Conservation (phyloP, 1,284 basidiomycete species). For the Retiboletus fuscus region DNA sequence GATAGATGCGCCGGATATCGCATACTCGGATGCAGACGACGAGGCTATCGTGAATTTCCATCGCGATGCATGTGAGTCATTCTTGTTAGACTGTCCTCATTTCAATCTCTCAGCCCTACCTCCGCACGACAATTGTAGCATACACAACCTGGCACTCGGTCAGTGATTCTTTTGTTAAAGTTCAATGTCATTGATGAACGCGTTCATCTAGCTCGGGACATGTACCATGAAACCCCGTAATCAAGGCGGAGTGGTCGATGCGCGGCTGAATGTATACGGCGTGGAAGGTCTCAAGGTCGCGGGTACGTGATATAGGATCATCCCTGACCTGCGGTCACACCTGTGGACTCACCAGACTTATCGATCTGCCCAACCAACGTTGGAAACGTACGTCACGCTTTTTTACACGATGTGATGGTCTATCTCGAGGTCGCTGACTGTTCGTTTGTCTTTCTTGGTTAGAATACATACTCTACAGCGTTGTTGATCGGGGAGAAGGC, state of each 20-base stretch:
- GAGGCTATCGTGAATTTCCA: slow-evolving; percentile 60
- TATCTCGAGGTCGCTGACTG: neutral
- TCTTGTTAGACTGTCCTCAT: no score
- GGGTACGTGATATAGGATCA: slow-evolving; percentile 31
- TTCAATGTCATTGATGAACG: neutral
- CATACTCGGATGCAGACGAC: slow-evolving; percentile 69
- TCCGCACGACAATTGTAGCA: slow-evolving; percentile 46
- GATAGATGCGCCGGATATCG: slow-evolving; percentile 59
- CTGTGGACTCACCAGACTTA: slow-evolving; percentile 37
- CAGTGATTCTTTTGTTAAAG: slow-evolving; percentile 25
- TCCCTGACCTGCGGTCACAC: no score
- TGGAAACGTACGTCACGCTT: slow-evolving; percentile 40
- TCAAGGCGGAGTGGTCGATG: slow-evolving; percentile 47
- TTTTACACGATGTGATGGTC: neutral
- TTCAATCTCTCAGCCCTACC: neutral
- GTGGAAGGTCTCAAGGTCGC: slow-evolving; percentile 47
- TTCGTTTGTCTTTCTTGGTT: neutral
- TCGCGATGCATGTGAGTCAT: slow-evolving; percentile 46
- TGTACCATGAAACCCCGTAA: slow-evolving; percentile 43
- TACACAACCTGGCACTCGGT: slow-evolving; percentile 68
- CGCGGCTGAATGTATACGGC: slow-evolving; percentile 45
- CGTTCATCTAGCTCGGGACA: slow-evolving; percentile 41
- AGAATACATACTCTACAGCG: slow-evolving; percentile 50
- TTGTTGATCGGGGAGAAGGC: slow-evolving; percentile 49
- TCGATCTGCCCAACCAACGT: slow-evolving; percentile 49